Conservation (phyloP, 306 rosid species). For the Lathyrus tuberosus region DNA sequence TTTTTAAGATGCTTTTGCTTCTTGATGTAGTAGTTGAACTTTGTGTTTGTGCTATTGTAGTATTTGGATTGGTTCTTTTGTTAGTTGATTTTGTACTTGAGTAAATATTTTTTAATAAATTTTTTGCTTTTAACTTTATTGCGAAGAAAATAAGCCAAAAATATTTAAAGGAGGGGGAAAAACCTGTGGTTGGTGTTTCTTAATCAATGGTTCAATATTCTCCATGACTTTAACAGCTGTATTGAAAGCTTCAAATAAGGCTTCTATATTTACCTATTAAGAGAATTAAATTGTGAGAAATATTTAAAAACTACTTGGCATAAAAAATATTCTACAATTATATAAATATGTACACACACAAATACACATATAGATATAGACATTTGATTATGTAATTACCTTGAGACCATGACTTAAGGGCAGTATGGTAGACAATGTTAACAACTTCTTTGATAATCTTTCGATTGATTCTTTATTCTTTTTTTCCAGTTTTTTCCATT, state of each 20-base stretch:
- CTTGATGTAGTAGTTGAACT: too few species aligned
- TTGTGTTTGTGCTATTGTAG: too few species aligned
- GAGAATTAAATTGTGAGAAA: too few species aligned
- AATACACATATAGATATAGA: too few species aligned
- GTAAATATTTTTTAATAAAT: too few species aligned
- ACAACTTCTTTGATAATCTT: slow-evolving; percentile 52
- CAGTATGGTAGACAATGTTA: slow-evolving; percentile 49
- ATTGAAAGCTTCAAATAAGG: slow-evolving; percentile 55
- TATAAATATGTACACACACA: too few species aligned
- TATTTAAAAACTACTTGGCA: too few species aligned
- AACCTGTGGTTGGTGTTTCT: slow-evolving; percentile 56
- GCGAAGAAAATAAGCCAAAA: background rate
- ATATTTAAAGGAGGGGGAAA: background rate
- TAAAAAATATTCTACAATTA: too few species aligned
- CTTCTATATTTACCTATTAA: slow-evolving; percentile 50
- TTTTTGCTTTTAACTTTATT: background rate
- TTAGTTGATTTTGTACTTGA: too few species aligned
- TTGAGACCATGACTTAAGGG: slow-evolving; percentile 60
- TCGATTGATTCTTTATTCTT: slow-evolving; percentile 63
- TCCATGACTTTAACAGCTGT: slow-evolving; percentile 55
- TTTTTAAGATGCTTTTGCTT: too few species aligned
- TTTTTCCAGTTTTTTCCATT: slow-evolving; percentile 68
- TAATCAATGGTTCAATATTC: slow-evolving; percentile 42
- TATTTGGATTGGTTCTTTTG: too few species aligned
- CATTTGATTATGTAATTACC: too few species aligned